Evolutionary conservation across 179 eudicot genomes (phyloP).

Genomic region (Beta corolliflora): DNA sequence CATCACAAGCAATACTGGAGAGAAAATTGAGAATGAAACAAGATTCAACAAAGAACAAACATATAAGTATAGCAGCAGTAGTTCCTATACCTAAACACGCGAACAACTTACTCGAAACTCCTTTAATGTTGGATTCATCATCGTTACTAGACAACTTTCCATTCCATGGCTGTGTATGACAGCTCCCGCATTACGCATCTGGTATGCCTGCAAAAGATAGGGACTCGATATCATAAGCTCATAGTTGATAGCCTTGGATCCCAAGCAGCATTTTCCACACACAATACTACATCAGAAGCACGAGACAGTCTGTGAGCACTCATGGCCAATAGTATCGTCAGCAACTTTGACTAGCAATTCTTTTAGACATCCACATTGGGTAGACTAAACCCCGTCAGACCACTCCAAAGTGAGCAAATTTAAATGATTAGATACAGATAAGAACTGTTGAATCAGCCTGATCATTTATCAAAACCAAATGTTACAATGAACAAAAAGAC

Average conservation of each 20-base stretch:
- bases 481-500: background rate
- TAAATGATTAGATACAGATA: background rate
- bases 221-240: conserved; percentile 2
- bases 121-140: conserved; percentile 82
- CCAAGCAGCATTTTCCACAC: background rate
- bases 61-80: conserved; percentile 1
- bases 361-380: background rate
- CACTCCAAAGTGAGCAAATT: conserved; percentile 5
- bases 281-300: background rate
- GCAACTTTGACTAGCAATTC: background rate
- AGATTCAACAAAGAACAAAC: background rate
- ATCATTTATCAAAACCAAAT: background rate
- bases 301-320: background rate
- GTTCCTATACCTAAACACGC: conserved; percentile 1
- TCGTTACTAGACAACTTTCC: conserved; percentile 93
- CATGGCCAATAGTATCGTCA: background rate
- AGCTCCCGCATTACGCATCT: conserved; percentile 96
- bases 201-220: conserved; percentile 65
- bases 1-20: conserved; percentile 8
- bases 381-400: background rate
- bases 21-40: background rate
- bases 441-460: background rate
- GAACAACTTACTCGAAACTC: conserved; percentile 72
- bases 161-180: conserved; percentile 98
- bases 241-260: background rate